Percentiles rank a stretch among this genome's conserved stretches.
Conservation (phyloP, 2,329 filamentous ascomycete genomes). For the Ascochyta rabiei region DNA sequence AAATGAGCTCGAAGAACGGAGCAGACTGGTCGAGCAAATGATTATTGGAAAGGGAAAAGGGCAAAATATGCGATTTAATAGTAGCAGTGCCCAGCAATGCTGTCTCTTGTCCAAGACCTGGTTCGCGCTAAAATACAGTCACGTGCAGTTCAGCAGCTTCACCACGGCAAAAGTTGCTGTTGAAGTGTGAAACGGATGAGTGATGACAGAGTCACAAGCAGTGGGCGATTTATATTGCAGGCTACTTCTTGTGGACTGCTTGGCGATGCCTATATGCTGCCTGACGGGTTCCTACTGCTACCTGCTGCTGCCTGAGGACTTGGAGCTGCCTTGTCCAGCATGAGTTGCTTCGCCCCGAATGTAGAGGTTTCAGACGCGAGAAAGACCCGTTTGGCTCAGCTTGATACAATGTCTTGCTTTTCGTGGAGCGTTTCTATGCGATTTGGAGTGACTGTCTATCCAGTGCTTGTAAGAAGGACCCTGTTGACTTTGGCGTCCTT, state of each 20-base stretch:
- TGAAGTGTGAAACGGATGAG: not conserved
- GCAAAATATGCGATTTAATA: conserved; percentile 6
- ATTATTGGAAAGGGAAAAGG: not conserved
- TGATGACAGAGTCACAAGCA: not conserved
- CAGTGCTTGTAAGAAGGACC: not conserved
- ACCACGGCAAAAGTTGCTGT: conserved; percentile 13
- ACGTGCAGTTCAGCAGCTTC: conserved; percentile 7
- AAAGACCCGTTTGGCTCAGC: not conserved
- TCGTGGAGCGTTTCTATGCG: not conserved
- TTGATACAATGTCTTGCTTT: not conserved
- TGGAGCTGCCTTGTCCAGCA: conserved; percentile 1
- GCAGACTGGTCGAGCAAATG: not conserved
- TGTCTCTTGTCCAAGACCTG: not conserved
- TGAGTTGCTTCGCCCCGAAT: not conserved
- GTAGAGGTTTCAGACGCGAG: not conserved
- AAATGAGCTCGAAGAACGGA: conserved; percentile 31
- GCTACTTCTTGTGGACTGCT: not conserved
- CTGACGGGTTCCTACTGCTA: conserved; percentile 32
- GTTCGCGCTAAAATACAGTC: not conserved
- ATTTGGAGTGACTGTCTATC: not conserved
- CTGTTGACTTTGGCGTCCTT: not conserved
- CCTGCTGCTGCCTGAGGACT: conserved; percentile 42
- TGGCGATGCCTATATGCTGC: conserved; percentile 13
- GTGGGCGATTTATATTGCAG: not conserved
- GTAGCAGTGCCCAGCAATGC: not conserved